phyloP scores from a whole-genome alignment of 1,284 basidiomycete species.

The Leccinum variabile region DNA sequence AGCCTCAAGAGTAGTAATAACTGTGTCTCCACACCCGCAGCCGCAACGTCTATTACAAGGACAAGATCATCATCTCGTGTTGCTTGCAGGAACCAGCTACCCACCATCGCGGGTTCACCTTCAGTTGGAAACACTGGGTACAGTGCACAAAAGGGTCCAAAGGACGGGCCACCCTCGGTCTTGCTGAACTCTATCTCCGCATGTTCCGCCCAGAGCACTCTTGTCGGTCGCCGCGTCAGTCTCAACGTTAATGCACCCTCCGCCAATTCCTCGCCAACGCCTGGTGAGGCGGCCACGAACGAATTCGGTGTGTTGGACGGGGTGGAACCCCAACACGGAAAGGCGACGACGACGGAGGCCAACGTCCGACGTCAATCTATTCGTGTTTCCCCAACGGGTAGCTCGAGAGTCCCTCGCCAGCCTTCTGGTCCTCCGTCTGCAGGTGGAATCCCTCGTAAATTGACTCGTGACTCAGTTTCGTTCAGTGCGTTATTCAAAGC shows the following conservation, averaged over 20 bases:
- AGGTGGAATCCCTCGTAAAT: conserved; percentile 57
- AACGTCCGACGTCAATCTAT: conserved; percentile 47
- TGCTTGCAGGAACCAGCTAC: conserved; percentile 71
- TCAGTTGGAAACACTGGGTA: conserved; percentile 67
- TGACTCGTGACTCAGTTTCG: conserved; percentile 72
- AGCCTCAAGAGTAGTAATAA: conserved; percentile 61
- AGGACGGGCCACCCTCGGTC: conserved; percentile 54
- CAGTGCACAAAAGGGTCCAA: conserved; percentile 51
- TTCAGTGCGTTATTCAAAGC: conserved; percentile 75
- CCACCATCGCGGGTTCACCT: conserved; percentile 88
- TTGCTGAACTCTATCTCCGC: conserved; percentile 50
- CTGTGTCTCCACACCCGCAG: conserved; percentile 43
- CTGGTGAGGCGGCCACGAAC: conserved; percentile 49
- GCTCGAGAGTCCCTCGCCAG: conserved; percentile 67
- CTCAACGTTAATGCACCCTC: conserved; percentile 55
- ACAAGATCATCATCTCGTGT: conserved; percentile 58
- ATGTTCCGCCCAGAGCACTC: conserved; percentile 44
- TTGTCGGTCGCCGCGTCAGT: conserved; percentile 61
- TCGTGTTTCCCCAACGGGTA: conserved; percentile 59
- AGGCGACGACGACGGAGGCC: conserved; percentile 43
- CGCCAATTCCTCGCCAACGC: conserved; percentile 63
- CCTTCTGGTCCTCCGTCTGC: conserved; percentile 50
- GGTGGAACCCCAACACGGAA: conserved; percentile 38
- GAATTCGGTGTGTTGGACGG: conserved; percentile 80
- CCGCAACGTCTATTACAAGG: conserved; percentile 40